Evolutionary conservation across 164 flowering plant genomes (phyloP), one percentile per base, ranked within the genome.

Genomic region (Annona squamosa): DNA sequence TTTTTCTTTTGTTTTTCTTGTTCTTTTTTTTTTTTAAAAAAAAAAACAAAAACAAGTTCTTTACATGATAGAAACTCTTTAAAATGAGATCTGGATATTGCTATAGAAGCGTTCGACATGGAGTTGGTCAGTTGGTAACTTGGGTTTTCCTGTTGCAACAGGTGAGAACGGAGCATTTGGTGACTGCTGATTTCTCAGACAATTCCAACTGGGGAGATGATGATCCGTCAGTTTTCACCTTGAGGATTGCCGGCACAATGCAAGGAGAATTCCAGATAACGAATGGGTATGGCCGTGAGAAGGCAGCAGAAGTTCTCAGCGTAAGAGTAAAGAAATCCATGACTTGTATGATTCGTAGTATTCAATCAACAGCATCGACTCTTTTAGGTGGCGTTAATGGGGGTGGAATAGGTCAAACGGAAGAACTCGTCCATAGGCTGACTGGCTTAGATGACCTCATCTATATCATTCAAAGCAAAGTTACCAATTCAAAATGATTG

Each of bases 261-360:
- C 75, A 63, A 46, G 90, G 92, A 4, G 89, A 88, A 72, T 88
- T 67, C 69, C 90, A 88, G 71, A 13, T 88, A 4, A 88, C 90
- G 13, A 87, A 87, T 74, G 92, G 90, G 48, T 88, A 85, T 71
- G 92, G 90, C 2, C 85, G 84, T 3, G 78, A 73, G 7, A 82
- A 48, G 68, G 87, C 90, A 4, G 71, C 82, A 10, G 77, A 80
- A 77, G 81, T 84, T 52, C 76, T 86, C 85, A 74, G 59, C 65
- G 91, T 86, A 83, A 71, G 79, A 43, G 7, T 17, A 10, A 71
- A 43, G 18, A 5, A 6, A 26, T 26, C 37, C 37, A 26, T 26
- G 37, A 26, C 37, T 26, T 26, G 37, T 26, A 26, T 26, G 37
- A 26, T 26, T 26, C 0, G 37, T 26, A 26, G 37, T 26, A 26